Evolutionary conservation across 805 yeast species (phyloP).

Genomic region (Starmera quercuum): DNA sequence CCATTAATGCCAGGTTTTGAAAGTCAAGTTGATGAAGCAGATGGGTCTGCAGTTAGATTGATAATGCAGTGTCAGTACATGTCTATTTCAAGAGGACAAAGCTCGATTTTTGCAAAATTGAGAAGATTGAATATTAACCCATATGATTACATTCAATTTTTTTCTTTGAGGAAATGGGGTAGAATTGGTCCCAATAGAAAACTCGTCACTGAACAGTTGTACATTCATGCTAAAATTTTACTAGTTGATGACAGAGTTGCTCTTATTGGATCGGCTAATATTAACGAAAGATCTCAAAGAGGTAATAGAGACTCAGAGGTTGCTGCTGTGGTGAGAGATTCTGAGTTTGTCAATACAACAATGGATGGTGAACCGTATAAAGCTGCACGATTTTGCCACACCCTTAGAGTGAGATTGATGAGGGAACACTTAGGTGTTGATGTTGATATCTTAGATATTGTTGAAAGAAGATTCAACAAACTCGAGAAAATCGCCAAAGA

Average conservation of each 20-base stretch:
- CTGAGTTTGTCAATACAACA: slow-evolving; percentile 50
- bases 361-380: slow-evolving; percentile 80
- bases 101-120: slow-evolving; percentile 80
- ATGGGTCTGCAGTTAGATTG: slow-evolving; percentile 90
- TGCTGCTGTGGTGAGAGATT: slow-evolving; percentile 82
- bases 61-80: slow-evolving; percentile 95
- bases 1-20: slow-evolving; percentile 98
- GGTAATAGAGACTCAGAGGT: slow-evolving; percentile 94
- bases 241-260: slow-evolving; percentile 91
- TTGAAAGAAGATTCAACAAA: slow-evolving; percentile 61
- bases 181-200: slow-evolving; percentile 69
- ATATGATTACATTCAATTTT: slow-evolving; percentile 85
- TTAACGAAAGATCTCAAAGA: slow-evolving; percentile 93
- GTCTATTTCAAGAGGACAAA: slow-evolving; percentile 84
- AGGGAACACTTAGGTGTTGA: slow-evolving; percentile 95
- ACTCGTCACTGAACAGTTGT: slow-evolving; percentile 83
- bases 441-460: slow-evolving; percentile 75
- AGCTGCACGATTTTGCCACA: slow-evolving; percentile 86
- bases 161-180: slow-evolving; percentile 93
- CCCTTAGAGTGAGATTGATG: slow-evolving; percentile 85
- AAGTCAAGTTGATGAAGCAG: slow-evolving; percentile 85
- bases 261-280: slow-evolving; percentile 94
- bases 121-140: slow-evolving; percentile 79
- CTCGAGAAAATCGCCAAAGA: slow-evolving; percentile 27
- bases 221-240: slow-evolving; percentile 88